phyloP scores from a whole-genome alignment of 257 asterid species.

The Gynochthodes officinalis region DNA sequence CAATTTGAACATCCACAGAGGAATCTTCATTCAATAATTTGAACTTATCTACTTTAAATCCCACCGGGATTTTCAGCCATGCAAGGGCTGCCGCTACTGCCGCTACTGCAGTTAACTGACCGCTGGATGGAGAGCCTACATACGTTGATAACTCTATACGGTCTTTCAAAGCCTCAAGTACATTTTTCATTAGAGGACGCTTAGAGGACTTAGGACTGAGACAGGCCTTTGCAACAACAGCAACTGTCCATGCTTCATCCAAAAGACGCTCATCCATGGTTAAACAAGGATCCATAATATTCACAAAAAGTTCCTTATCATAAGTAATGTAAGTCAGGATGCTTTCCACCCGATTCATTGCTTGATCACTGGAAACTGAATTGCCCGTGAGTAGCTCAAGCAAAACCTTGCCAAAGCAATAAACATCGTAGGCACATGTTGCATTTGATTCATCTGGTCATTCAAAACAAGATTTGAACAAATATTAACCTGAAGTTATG shows the following conservation, averaged over 20 bases:
- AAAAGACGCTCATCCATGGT: not conserved
- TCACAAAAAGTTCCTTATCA: not conserved
- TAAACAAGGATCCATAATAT: constrained; percentile 8
- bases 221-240: constrained; percentile 10
- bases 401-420: constrained; percentile 18
- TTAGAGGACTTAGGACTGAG: not conserved
- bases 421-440: constrained; percentile 10
- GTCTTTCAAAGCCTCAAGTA: constrained; percentile 52
- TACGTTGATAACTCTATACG: constrained; percentile 58
- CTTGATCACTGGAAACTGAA: not conserved
- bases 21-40: constrained; percentile 61
- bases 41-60: not conserved
- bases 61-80: not conserved
- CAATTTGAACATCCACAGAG: constrained; percentile 58
- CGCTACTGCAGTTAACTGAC: constrained; percentile 59
- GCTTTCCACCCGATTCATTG: not conserved
- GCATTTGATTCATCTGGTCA: constrained; percentile 4
- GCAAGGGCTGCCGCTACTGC: constrained; percentile 44
- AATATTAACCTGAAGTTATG: not conserved
- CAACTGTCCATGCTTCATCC: constrained; percentile 1
- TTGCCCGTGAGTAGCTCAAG: constrained; percentile 1
- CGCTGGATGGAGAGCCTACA: constrained; percentile 57
- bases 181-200: constrained; percentile 60
- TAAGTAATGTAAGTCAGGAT: constrained; percentile 28
- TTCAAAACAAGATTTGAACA: not conserved